phyloP scores from a whole-genome alignment of 495 filamentous ascomycete genomes.

The Cairneyella variabilis region DNA sequence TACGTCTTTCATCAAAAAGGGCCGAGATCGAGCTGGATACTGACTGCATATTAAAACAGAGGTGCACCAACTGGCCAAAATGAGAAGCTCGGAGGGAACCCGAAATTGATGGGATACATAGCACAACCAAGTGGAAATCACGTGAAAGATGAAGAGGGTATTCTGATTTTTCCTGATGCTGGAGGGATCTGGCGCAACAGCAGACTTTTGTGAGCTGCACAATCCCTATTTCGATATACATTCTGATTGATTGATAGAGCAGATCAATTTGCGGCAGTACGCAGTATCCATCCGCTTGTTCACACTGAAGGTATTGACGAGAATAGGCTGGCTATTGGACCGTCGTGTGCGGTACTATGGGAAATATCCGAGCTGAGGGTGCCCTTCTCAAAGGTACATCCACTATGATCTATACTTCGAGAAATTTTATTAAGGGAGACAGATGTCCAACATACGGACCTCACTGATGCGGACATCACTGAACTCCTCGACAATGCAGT shows the following conservation, averaged over 20 bases:
- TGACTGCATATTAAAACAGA: neutral
- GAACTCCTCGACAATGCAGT: no score
- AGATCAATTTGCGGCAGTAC: conserved; percentile 67
- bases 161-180: conserved; percentile 58
- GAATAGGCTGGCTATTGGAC: conserved; percentile 65
- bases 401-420: no score
- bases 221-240: neutral
- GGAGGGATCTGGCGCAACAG: conserved; percentile 69
- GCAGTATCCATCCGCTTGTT: neutral
- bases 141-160: conserved; percentile 35
- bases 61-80: neutral
- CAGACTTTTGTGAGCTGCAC: conserved; percentile 20
- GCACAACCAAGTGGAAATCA: neutral
- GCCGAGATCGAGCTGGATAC: no score
- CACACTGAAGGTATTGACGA: neutral
- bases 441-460: no score
- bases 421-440: no score
- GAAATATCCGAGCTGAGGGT: conserved; percentile 50
- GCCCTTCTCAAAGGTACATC: no score
- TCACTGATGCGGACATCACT: no score
- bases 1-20: no score
- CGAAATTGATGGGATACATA: no score
- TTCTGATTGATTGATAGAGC: conserved; percentile 54
- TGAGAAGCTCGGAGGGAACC: neutral
- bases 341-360: conserved; percentile 59